Base-by-base conservation (phyloP, 805 yeast genomes). In the Ogataea siamensis region DNA sequence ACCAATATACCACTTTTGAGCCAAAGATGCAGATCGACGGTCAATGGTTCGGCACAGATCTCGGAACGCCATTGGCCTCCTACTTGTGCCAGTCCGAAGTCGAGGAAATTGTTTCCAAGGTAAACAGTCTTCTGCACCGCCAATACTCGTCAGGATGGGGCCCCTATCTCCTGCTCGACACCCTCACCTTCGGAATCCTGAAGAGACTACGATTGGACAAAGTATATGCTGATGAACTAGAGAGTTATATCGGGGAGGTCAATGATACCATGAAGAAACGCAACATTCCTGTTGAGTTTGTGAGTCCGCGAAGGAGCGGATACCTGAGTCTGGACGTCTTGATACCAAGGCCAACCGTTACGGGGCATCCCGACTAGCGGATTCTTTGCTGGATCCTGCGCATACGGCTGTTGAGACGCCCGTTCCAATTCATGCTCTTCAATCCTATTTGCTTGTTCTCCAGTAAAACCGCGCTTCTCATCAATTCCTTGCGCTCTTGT, bases 251-350 rank as follows among this genome's bases (percentile, higher is more conserved):
- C 7, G 40, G 38, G 1, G 41, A 50, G 1, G 13, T 61, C 11
- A 74, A 74, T 41, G 30, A 34, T 3, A 34, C 28, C 4, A 48
- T 56, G 3, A 25, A 43, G 5, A 48, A 55, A 24, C 38, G 41
- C 17, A 42, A 40, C 4, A 45, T 52, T 25, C 62, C 58, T 9
- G 51, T 75, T 11, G 47, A 51, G 20, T 43, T 82, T 7, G 66
- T 81, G 1, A 66, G 74, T 5, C 84, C 84, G 1, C 51, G 71
- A 34, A 53, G 66, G 35, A 64, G 74, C 20, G 87, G 78, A 1
- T 80, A 70, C 54, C 56, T 80, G 5, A 74, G 83, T 10, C 57
- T 75, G 47, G 86, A 80, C 53, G 68, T 77, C 43, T 70, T 73
- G 46, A 61, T 79, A 3, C 78, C 80, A 1, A 61, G 47, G 33